phyloP scores from a whole-genome alignment of 202 grass and related monocot genomes.

The Setaria italica region DNA sequence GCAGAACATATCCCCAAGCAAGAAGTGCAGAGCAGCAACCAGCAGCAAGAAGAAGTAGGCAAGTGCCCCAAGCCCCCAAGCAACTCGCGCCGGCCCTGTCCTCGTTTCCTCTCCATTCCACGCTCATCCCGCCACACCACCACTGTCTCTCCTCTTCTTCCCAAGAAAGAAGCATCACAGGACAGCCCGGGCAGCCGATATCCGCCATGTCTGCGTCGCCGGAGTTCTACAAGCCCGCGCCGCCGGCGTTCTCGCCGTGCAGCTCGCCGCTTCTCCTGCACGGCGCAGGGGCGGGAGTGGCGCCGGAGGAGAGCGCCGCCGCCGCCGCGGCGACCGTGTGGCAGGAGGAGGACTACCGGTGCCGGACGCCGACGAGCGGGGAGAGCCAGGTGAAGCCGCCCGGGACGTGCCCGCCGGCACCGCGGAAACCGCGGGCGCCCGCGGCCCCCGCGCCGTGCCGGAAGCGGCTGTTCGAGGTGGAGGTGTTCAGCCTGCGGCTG shows the following conservation, averaged over 20 bases:
- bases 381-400: slow-evolving; percentile 55
- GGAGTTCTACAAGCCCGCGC: slow-evolving; percentile 71
- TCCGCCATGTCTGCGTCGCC: slow-evolving; percentile 69
- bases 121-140: neutral
- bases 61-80: slow-evolving; percentile 56
- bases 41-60: neutral
- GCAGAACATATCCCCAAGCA: slow-evolving; percentile 54
- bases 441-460: slow-evolving; percentile 61
- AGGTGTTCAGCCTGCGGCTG: slow-evolving; percentile 67
- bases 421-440: slow-evolving; percentile 59
- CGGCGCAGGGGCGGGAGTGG: neutral
- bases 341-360: slow-evolving; percentile 49
- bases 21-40: neutral
- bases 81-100: neutral
- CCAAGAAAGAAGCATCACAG: neutral
- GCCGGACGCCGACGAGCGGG: slow-evolving; percentile 68
- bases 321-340: neutral
- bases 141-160: neutral
- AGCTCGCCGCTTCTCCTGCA: slow-evolving; percentile 50
- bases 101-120: slow-evolving; percentile 45
- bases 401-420: slow-evolving; percentile 69
- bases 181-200: neutral
- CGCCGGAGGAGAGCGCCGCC: neutral
- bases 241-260: slow-evolving; percentile 57
- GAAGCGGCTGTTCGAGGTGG: slow-evolving; percentile 81